These are phyloP conservation scores for Begonia loranthoides DNA, from an alignment of 306 rosid species.

Conservation along the genomic window DNA sequence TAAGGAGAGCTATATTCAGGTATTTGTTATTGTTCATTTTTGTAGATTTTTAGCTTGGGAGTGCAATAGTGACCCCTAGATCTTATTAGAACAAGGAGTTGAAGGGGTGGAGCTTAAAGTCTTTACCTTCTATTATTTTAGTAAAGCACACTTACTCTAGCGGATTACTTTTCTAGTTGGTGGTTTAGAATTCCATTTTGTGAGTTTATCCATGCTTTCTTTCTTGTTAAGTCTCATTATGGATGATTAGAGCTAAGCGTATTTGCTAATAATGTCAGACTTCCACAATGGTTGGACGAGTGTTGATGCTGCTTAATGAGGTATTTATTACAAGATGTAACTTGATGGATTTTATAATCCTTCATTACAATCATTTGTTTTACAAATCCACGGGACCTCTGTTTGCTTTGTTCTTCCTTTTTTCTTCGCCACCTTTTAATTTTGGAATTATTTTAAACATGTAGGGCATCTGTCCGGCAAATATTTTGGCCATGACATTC, in stretches of 20 bases:
- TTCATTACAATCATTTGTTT: neutral
- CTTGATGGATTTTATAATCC: neutral
- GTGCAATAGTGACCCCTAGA: too few relatives aligned
- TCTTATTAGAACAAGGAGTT: too few relatives aligned
- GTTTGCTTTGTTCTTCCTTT: constrained; percentile 1
- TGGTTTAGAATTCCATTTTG: too few relatives aligned
- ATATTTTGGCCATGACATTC: constrained; percentile 91
- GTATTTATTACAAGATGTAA: constrained; percentile 17
- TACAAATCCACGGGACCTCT: neutral
- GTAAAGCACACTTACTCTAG: too few relatives aligned
- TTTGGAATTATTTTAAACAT: constrained; percentile 6
- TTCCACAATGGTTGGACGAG: constrained; percentile 94
- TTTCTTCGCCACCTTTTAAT: neutral
- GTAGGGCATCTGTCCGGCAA: constrained; percentile 61
- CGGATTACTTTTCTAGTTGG: too few relatives aligned
- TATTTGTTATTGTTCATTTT: too few relatives aligned
- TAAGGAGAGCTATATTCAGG: too few relatives aligned
- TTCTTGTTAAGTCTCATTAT: neutral
- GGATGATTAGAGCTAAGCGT: constrained; percentile 16
- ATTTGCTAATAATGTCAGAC: constrained; percentile 43
- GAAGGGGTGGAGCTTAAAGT: too few relatives aligned
- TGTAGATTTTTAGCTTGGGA: too few relatives aligned
- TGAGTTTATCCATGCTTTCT: neutral
- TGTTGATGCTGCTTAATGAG: constrained; percentile 81
- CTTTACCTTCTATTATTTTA: too few relatives aligned